Evolutionary conservation across 495 filamentous ascomycete genomes (phyloP).

Genomic region (Hypoxylon subgilvum): DNA sequence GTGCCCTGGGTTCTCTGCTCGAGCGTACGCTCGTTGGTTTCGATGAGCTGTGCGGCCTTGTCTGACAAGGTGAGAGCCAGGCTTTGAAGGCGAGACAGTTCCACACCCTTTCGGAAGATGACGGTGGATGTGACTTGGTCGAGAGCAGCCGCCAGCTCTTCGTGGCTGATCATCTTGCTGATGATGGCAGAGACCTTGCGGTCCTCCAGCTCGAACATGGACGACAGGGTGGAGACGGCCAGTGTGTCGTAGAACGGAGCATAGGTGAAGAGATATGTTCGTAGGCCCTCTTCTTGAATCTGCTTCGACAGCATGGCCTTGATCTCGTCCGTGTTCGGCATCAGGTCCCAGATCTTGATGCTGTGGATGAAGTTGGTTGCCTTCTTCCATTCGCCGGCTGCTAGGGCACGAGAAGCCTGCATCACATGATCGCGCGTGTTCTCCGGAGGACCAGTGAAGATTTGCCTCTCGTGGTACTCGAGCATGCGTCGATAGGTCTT

Average conservation of each 20-base stretch:
- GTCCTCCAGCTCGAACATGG: conserved; percentile 92
- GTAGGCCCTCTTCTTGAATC: conserved; percentile 96
- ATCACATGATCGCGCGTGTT: conserved; percentile 99
- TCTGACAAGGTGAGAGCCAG: conserved; percentile 91
- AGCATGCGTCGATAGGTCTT: conserved; percentile 99
- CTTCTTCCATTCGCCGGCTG: conserved; percentile 98
- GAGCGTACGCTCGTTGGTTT: conserved; percentile 94
- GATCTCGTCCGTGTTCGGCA: conserved; percentile 85
- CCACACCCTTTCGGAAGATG: conserved; percentile 99
- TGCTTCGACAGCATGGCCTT: conserved; percentile 96
- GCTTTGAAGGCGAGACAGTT: conserved; percentile 93
- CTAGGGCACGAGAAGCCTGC: conserved; percentile 95
- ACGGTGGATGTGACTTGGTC: conserved; percentile 98
- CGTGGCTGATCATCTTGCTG: conserved; percentile 99
- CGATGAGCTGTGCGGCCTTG: conserved; percentile 93
- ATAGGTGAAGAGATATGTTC: conserved; percentile 99
- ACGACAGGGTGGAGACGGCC: conserved; percentile 78
- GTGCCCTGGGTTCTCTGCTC: conserved; percentile 97
- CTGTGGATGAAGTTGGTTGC: conserved; percentile 87
- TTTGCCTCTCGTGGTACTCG: conserved; percentile 98
- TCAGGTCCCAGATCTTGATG: conserved; percentile 99
- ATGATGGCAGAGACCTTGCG: conserved; percentile 93
- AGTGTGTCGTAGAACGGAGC: conserved; percentile 99
- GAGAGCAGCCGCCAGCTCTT: conserved; percentile 92
- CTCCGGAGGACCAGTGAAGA: conserved; percentile 97